Percentiles rank a stretch among this genome's conserved stretches.
Evolutionary conservation across 805 yeast species (phyloP).

Genomic region (Suhomyces kilbournensis): DNA sequence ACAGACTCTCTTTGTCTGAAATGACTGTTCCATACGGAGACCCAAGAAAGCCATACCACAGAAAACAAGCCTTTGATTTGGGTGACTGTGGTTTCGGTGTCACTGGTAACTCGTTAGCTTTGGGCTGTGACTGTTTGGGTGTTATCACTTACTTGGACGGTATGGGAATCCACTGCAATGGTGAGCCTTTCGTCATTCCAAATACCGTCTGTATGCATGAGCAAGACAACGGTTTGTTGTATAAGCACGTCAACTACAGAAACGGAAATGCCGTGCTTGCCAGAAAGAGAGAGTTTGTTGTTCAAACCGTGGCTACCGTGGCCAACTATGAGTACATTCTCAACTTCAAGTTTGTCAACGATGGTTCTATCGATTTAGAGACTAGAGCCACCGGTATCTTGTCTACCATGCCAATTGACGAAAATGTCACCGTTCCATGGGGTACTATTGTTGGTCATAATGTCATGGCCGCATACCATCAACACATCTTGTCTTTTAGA

Average conservation of each 20-base stretch:
- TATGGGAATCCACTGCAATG: slow-evolving; percentile 51
- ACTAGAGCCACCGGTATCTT: slow-evolving; percentile 85
- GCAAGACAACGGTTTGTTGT: slow-evolving; percentile 72
- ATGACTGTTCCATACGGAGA: slow-evolving; percentile 90
- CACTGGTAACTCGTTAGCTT: slow-evolving; percentile 60
- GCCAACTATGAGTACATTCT: slow-evolving; percentile 80
- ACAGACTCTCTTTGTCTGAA: slow-evolving; percentile 71
- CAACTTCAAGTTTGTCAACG: slow-evolving; percentile 70
- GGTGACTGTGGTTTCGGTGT: slow-evolving; percentile 85
- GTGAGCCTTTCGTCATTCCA: slow-evolving; percentile 61
- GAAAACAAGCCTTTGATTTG: slow-evolving; percentile 83
- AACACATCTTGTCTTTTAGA: slow-evolving; percentile 75
- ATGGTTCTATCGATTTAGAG: slow-evolving; percentile 74
- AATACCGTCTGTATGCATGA: slow-evolving; percentile 79
- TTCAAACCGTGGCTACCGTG: slow-evolving; percentile 80
- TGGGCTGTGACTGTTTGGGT: slow-evolving; percentile 84
- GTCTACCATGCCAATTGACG: slow-evolving; percentile 80
- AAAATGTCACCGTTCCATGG: slow-evolving; percentile 61
- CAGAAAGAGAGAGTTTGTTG: slow-evolving; percentile 74
- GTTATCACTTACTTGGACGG: slow-evolving; percentile 72
- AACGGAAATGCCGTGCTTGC: slow-evolving; percentile 67
- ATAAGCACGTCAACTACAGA: slow-evolving; percentile 79
- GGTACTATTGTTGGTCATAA: slow-evolving; percentile 79
- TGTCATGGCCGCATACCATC: slow-evolving; percentile 82
- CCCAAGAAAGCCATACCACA: slow-evolving; percentile 77